phyloP scores from a whole-genome alignment of 164 flowering plant genomes.

The Cinnamomum chago region DNA sequence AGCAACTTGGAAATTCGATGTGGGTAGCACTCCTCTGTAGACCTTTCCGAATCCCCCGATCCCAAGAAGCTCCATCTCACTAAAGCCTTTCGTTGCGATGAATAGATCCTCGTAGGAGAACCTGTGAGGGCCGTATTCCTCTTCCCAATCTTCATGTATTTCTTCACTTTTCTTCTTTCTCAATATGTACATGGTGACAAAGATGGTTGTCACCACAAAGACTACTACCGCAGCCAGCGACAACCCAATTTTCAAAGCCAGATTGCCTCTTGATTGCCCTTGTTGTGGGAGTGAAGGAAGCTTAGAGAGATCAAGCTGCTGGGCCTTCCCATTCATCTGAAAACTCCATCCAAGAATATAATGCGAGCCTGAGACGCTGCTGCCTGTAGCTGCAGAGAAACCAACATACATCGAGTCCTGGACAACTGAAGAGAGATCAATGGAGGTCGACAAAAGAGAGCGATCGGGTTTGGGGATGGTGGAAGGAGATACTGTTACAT shows the following conservation, averaged over 20 bases:
- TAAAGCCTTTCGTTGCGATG: slow-evolving; percentile 61
- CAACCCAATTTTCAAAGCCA: background rate
- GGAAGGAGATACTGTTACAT: slow-evolving; percentile 22
- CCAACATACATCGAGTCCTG: slow-evolving; percentile 12
- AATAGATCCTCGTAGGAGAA: slow-evolving; percentile 56
- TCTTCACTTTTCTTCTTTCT: slow-evolving; percentile 45
- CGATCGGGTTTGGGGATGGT: slow-evolving; percentile 10
- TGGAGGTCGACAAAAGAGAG: slow-evolving; percentile 8
- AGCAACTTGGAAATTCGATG: slow-evolving; percentile 37
- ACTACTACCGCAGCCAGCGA: slow-evolving; percentile 1
- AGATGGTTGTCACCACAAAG: slow-evolving; percentile 12
- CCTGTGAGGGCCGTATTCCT: slow-evolving; percentile 60
- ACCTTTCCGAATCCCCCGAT: slow-evolving; percentile 76
- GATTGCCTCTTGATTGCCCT: background rate
- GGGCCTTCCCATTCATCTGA: slow-evolving; percentile 8
- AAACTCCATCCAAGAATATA: slow-evolving; percentile 19
- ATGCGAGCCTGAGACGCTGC: background rate
- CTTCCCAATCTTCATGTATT: slow-evolving; percentile 62
- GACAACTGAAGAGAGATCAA: slow-evolving; percentile 7
- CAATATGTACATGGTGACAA: slow-evolving; percentile 7
- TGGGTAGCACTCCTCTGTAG: slow-evolving; percentile 54
- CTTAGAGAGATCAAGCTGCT: slow-evolving; percentile 6
- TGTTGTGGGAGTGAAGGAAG: slow-evolving; percentile 7
- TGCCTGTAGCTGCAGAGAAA: slow-evolving; percentile 5
- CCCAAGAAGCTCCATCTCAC: slow-evolving; percentile 55